phyloP scores from a whole-genome alignment of 2,329 filamentous ascomycete species.

The Exophiala alcalophila region DNA sequence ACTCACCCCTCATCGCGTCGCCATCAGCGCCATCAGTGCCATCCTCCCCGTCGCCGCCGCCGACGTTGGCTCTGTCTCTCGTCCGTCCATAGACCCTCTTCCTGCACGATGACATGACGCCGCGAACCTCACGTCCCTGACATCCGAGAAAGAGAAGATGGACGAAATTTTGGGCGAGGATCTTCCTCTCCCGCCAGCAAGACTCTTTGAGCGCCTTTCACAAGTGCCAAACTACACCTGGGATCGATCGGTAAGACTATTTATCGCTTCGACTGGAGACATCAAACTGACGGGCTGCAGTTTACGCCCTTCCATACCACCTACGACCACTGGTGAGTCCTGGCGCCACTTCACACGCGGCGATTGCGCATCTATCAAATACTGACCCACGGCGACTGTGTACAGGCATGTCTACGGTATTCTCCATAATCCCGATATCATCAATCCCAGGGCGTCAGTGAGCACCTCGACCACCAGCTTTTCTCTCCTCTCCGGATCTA shows the following conservation, averaged over 20 bases:
- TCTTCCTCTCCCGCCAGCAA: conserved; percentile 57
- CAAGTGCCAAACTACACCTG: conserved; percentile 73
- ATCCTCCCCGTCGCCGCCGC: conserved; percentile 3
- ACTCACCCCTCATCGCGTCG: not conserved
- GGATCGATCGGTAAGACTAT: conserved; percentile 57
- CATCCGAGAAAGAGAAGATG: conserved; percentile 23
- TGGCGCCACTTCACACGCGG: conserved; percentile 19
- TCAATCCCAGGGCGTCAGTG: conserved; percentile 48
- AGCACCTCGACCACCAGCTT: conserved; percentile 35
- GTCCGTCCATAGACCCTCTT: too few relatives aligned
- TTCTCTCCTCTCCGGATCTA: conserved; percentile 43
- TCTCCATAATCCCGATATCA: conserved; percentile 53
- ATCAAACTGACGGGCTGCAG: too few relatives aligned
- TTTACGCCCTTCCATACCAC: conserved; percentile 52
- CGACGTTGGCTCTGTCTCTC: conserved; percentile 1
- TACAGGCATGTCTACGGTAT: conserved; percentile 58
- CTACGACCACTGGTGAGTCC: conserved; percentile 75
- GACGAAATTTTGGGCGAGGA: conserved; percentile 43
- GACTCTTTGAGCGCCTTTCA: conserved; percentile 69
- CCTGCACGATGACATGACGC: conserved; percentile 18
- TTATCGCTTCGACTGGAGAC: too few relatives aligned
- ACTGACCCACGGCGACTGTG: conserved; percentile 5
- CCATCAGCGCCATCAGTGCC: conserved; percentile 1
- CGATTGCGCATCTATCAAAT: conserved; percentile 43
- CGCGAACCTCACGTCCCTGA: conserved; percentile 8